Evolutionary conservation across 164 flowering plant genomes (phyloP), one percentile per base, ranked within the genome.

Genomic region (Berberis thunbergii): DNA sequence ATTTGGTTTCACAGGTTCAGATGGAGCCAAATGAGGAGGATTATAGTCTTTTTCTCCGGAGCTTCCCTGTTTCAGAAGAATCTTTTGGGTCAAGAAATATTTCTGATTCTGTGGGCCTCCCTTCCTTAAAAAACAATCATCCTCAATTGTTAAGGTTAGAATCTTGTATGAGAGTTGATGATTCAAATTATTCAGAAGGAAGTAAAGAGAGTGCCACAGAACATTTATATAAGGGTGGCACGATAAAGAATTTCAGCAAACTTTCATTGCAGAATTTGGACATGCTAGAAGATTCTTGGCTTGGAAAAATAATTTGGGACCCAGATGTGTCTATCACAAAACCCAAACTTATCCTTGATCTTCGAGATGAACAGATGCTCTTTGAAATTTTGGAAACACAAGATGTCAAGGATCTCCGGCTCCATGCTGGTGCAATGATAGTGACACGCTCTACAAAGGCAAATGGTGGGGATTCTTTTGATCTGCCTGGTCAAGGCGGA

Each of bases 321-420:
- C 68, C 80, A 46, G 56, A 76, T 60, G 74, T 76, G 60, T 49
- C 75, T 48, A 59, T 74, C 58, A 60, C 72, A 1, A 89, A 77
- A 59, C 90, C 97, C 48, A 94, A 89, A 75, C 76, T 94, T 8
- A 89, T 94, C 58, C 78, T 82, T 75, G 97, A 94, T 86, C 96
- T 94, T 72, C 95, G 83, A 70, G 99, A 94, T 77, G 87, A 91
- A 67, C 89, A 83, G 66, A 94, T 94, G 99, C 86, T 91, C 68
- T 94, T 91, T 81, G 97, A 94, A 77, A 72, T 89, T 72, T 70
- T 73, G 43, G 96, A 91, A 69, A 68, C 68, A 66, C 80, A 77
- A 77, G 86, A 87, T 57, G 70, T 74, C 48, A 73, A 77, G 45
- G 73, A 80, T 70, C 78, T 89, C 53, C 72, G 65, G 61, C 82